Evolutionary conservation across 306 rosid genomes (phyloP), one percentile per base, ranked within the genome.

Genomic region (Rubus parviflorus): DNA sequence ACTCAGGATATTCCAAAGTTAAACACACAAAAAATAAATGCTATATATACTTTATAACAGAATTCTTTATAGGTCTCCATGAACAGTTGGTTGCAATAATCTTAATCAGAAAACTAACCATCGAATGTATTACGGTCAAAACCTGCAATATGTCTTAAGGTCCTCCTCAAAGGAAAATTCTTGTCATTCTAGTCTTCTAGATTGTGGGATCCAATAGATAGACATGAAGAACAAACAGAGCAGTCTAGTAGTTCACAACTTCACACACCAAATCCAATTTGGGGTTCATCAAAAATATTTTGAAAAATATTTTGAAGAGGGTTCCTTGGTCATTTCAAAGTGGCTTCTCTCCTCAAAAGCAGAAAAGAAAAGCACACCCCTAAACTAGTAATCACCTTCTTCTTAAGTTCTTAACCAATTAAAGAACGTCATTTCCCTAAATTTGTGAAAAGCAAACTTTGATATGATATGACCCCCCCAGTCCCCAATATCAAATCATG

Each of bases 191-290:
- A 60, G 66, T 25, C 19, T 25, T 38, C 35, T 37, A 9, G 60
- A 72, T 53, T 37, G 75, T n/a, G 75, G 75, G 75, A 30, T 61
- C 67, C n/a, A 25, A 61, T 30, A 25, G 2, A 41, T 14, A 49
- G 62, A 51, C 46, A 72, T 6, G 12, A 38, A 23, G n/a, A 53
- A 72, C 13, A 53, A 72, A 53, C 14, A 35, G 17, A 70, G 80
- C 47, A 14, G 77, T 20, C 37, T 58, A 58, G 63, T 57, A 13
- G 64, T 23, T 58, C 64, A 30, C 35, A 30, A 30, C 1, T 69
- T 73, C 82, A 81, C 61, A 80, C 30, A 70, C 80, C 77, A 17
- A 35, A 70, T 41, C 22, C 69, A 75, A 81, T 8, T 42, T 13
- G 42, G 3, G 73, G 42, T 37, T 53, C 68, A 47, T 61, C 41